Evolutionary conservation across 75 land plant species (phyloP).

Genomic region (Pseudotsuga menziesii): DNA sequence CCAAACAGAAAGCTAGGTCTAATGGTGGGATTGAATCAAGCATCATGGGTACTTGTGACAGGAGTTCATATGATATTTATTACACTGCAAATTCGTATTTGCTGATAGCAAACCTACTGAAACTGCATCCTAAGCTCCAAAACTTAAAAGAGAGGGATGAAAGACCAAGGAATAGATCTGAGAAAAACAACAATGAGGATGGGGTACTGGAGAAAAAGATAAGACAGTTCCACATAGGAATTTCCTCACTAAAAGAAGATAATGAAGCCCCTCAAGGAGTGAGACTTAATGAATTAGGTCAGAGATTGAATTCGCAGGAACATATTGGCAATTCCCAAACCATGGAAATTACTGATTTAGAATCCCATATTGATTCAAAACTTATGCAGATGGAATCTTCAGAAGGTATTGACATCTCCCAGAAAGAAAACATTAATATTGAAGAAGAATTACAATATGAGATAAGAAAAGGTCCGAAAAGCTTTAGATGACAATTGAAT

Average conservation of each 20-base stretch:
- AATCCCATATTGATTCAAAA: too few relatives aligned
- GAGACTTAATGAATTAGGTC: neutral
- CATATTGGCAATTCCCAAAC: too few relatives aligned
- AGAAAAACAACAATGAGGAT: neutral
- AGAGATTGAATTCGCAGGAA: too few relatives aligned
- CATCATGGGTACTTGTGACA: too few relatives aligned
- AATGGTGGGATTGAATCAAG: too few relatives aligned
- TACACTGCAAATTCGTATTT: neutral
- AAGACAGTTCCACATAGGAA: too few relatives aligned
- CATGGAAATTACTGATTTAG: too few relatives aligned
- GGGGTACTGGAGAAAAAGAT: neutral
- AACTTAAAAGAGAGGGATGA: neutral
- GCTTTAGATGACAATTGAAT: neutral
- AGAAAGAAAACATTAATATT: neutral
- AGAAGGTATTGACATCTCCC: too few relatives aligned
- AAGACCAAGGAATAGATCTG: neutral
- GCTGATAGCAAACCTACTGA: neutral
- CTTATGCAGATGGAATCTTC: too few relatives aligned
- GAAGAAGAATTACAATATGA: neutral
- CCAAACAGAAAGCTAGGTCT: too few relatives aligned
- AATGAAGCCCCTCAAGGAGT: neutral
- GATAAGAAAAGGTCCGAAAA: neutral
- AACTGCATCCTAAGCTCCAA: neutral
- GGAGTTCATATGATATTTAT: neutral
- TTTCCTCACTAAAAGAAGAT: neutral